Percentiles rank a stretch among this genome's conserved stretches.
phyloP scores from a whole-genome alignment of 331 rosid species.

The Arachis monticola region DNA sequence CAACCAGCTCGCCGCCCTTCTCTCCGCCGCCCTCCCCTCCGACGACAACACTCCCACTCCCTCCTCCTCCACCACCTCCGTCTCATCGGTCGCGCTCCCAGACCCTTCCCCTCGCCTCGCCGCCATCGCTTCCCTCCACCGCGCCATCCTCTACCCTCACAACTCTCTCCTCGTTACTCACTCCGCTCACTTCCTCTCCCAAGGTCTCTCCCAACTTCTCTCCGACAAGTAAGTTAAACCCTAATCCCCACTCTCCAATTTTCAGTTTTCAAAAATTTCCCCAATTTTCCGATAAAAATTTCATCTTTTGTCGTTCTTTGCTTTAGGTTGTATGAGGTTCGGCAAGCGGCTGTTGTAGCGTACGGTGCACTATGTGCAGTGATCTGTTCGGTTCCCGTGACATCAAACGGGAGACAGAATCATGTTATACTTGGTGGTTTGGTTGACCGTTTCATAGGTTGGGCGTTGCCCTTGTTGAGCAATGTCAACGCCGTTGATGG shows the following conservation, averaged over 20 bases:
- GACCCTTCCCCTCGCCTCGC: slow-evolving; percentile 74
- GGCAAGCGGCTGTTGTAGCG: slow-evolving; percentile 78
- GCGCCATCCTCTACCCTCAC: slow-evolving; percentile 81
- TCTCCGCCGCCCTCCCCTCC: slow-evolving; percentile 78
- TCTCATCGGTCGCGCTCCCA: slow-evolving; percentile 44
- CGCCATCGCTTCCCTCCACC: slow-evolving; percentile 86
- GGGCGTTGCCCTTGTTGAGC: slow-evolving; percentile 89
- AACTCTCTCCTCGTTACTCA: slow-evolving; percentile 88
- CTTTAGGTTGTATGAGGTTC: slow-evolving; percentile 66
- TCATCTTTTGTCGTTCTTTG: not conserved
- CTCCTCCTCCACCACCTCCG: slow-evolving; percentile 40
- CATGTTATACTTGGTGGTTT: slow-evolving; percentile 68
- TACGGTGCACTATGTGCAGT: slow-evolving; percentile 87
- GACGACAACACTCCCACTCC: slow-evolving; percentile 53
- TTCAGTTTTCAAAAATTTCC: not conserved
- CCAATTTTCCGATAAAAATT: slow-evolving; percentile 8
- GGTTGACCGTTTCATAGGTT: slow-evolving; percentile 86
- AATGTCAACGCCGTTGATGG: slow-evolving; percentile 59
- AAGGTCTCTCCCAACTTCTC: slow-evolving; percentile 86
- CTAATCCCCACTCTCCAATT: not conserved
- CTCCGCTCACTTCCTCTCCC: slow-evolving; percentile 87
- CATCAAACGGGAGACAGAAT: slow-evolving; percentile 79
- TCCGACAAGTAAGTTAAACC: slow-evolving; percentile 66
- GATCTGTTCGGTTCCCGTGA: slow-evolving; percentile 61
- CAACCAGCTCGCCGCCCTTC: slow-evolving; percentile 90